Percentiles rank a stretch among this genome's conserved stretches.
These are phyloP conservation scores for Apostasia ramifera DNA, from an alignment of 106 monocot species.

Conservation along the genomic window DNA sequence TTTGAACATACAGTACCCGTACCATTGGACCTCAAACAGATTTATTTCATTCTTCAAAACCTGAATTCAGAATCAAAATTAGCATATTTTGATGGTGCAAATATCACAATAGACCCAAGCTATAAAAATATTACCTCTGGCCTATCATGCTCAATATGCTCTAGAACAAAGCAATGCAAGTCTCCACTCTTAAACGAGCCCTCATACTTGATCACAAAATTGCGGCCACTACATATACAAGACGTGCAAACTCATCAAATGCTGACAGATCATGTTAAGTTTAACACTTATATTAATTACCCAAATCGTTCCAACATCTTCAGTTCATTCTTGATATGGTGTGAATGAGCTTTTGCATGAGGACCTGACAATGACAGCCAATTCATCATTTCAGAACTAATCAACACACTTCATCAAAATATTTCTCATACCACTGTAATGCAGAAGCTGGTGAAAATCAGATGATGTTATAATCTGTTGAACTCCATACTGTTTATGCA, in stretches of 20 bases:
- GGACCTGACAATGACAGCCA: conserved; percentile 49
- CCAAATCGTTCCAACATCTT: conserved; percentile 96
- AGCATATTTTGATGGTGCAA: neutral
- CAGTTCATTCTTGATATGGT: conserved; percentile 83
- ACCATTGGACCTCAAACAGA: conserved; percentile 78
- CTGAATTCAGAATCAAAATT: conserved; percentile 19
- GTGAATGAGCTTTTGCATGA: conserved; percentile 75
- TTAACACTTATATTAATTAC: conserved; percentile 23
- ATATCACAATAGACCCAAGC: neutral
- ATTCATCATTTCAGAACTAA: neutral
- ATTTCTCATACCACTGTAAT: too few relatives aligned
- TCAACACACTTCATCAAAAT: neutral
- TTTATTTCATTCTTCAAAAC: conserved; percentile 72
- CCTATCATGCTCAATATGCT: conserved; percentile 95
- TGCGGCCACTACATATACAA: conserved; percentile 51
- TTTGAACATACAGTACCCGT: conserved; percentile 86
- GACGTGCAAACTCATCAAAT: conserved; percentile 4
- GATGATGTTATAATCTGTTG: too few relatives aligned
- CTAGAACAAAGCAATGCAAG: conserved; percentile 76
- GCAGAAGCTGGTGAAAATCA: too few relatives aligned
- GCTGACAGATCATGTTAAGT: neutral
- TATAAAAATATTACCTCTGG: conserved; percentile 57
- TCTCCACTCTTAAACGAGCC: conserved; percentile 67
- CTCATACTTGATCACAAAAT: conserved; percentile 80
- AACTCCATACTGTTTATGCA: too few relatives aligned